These are phyloP conservation scores for Lenzites betulinus DNA, from an alignment of 768 basidiomycete genomes.

Conservation along the genomic window DNA sequence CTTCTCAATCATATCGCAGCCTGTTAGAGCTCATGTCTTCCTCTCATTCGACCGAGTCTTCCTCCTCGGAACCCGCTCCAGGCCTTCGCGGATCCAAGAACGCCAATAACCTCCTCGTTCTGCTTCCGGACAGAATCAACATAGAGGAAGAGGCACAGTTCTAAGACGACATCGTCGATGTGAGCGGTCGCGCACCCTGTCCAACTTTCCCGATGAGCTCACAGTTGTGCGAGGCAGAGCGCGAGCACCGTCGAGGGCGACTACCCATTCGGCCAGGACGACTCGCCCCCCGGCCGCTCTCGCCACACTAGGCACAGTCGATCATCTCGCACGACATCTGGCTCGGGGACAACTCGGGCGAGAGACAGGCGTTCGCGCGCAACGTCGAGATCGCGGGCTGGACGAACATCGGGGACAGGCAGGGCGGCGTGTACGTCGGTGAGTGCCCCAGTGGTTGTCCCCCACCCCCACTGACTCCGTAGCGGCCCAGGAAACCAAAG, in stretches of 20 bases:
- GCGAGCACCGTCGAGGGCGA: conserved; percentile 12
- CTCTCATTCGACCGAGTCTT: conserved; percentile 14
- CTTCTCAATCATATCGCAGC: not conserved
- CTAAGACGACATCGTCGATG: conserved; percentile 64
- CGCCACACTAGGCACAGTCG: conserved; percentile 41
- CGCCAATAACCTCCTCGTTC: conserved; percentile 49
- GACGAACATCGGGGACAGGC: conserved; percentile 72
- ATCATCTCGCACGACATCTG: conserved; percentile 72
- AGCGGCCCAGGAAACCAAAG: conserved; percentile 75
- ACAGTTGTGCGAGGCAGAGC: too few relatives aligned
- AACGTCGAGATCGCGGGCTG: conserved; percentile 69
- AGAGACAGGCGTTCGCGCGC: conserved; percentile 58
- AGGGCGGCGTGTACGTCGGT: conserved; percentile 69
- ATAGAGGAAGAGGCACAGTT: conserved; percentile 67
- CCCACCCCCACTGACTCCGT: too few relatives aligned
- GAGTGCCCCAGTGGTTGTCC: conserved; percentile 29
- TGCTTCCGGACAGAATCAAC: conserved; percentile 60
- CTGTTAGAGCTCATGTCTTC: conserved; percentile 3
- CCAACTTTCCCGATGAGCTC: not conserved
- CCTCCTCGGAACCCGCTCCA: conserved; percentile 1
- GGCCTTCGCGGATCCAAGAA: conserved; percentile 42
- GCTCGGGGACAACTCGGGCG: conserved; percentile 61
- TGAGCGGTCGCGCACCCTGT: conserved; percentile 25
- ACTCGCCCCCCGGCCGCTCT: conserved; percentile 12
- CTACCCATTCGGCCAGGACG: conserved; percentile 14